phyloP scores from a whole-genome alignment of 495 filamentous ascomycete genomes.

The Daldinia vernicosa region DNA sequence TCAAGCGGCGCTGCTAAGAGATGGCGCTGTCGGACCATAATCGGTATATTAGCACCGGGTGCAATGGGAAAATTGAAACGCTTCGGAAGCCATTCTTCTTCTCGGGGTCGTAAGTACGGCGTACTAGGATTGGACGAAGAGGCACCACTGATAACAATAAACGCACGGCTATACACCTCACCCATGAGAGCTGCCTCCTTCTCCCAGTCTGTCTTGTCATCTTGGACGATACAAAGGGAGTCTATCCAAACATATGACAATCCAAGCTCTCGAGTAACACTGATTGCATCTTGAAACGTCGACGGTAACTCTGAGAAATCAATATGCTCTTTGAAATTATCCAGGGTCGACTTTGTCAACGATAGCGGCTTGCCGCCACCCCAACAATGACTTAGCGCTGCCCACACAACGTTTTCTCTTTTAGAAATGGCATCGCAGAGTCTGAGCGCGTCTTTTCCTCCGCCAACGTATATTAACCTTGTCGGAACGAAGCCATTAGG shows the following conservation, averaged over 20 bases:
- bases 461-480: not conserved
- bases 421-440: not conserved
- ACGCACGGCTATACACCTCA: conserved; percentile 31
- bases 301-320: not conserved
- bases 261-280: not conserved
- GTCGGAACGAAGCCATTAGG: not conserved
- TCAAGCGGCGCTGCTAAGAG: conserved; percentile 32
- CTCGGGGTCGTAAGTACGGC: not conserved
- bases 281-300: not conserved
- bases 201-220: conserved; percentile 49
- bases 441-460: not conserved
- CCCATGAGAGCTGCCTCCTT: conserved; percentile 50
- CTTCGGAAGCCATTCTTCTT: not conserved
- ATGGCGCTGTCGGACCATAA: conserved; percentile 26
- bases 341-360: not conserved
- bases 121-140: not conserved
- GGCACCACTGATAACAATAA: not conserved
- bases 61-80: not conserved
- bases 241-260: conserved; percentile 37
- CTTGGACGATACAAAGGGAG: conserved; percentile 48
- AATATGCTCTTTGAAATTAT: not conserved
- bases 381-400: not conserved
- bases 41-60: conserved; percentile 15
- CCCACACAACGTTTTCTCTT: not conserved
- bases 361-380: not conserved